Conservation (phyloP, 192 early-diverging fungal species). For the Phycomyces nitens region DNA sequence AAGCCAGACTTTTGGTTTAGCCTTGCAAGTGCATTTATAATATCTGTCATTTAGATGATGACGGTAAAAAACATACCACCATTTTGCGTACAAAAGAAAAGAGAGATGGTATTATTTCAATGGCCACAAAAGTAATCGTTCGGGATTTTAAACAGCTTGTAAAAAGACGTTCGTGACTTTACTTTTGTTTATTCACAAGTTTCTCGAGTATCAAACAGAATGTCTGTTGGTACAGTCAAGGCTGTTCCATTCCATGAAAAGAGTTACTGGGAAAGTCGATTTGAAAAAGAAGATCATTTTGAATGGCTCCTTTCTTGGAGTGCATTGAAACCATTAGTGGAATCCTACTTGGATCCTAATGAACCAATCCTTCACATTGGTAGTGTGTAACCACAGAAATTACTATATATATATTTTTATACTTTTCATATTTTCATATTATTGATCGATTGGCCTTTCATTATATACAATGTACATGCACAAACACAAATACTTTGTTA, state of each 20-base stretch:
- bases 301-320: conserved; percentile 30
- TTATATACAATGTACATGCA: too few relatives aligned
- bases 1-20: not conserved
- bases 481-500: not conserved
- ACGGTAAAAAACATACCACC: not conserved
- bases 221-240: not conserved
- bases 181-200: too few relatives aligned
- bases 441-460: too few relatives aligned
- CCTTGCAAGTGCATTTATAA: not conserved
- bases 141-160: too few relatives aligned
- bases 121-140: too few relatives aligned
- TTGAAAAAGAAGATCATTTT: conserved; percentile 27
- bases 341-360: conserved; percentile 4
- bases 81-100: not conserved
- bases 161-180: too few relatives aligned
- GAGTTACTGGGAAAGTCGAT: conserved; percentile 35
- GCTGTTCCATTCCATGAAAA: conserved; percentile 25
- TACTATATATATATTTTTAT: not conserved
- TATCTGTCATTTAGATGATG: not conserved
- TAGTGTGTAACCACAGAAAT: not conserved
- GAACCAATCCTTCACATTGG: conserved; percentile 13
- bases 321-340: conserved; percentile 6
- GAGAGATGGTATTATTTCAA: too few relatives aligned
- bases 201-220: too few relatives aligned
- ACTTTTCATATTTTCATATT: too few relatives aligned